phyloP scores from a whole-genome alignment of 2,329 filamentous ascomycete genomes.

The Gliomastix tumulicola region DNA sequence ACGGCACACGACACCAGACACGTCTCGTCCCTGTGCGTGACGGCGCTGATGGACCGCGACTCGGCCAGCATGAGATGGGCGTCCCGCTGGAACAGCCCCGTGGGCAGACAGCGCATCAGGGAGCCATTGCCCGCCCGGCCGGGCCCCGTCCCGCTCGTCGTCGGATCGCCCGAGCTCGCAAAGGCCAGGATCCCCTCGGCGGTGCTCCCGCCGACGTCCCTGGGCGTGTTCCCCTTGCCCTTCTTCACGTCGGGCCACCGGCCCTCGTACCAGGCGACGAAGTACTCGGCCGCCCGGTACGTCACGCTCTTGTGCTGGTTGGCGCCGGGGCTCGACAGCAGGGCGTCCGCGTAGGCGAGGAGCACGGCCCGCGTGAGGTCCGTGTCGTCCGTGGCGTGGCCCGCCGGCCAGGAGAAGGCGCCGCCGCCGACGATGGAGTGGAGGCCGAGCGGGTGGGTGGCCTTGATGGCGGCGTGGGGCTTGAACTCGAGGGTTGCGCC shows the following conservation, averaged over 20 bases:
- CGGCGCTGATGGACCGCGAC: conserved; percentile 25
- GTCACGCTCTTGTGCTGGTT: neutral
- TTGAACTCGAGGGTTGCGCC: conserved; percentile 37
- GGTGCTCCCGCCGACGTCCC: conserved; percentile 33
- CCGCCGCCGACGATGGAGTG: conserved; percentile 37
- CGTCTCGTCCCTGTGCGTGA: conserved; percentile 28
- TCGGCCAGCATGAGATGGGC: conserved; percentile 17
- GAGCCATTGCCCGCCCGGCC: conserved; percentile 35
- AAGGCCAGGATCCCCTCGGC: conserved; percentile 21
- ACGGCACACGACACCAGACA: conserved; percentile 28
- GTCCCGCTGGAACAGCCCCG: conserved; percentile 28
- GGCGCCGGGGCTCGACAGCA: neutral
- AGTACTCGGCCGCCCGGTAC: conserved; percentile 24
- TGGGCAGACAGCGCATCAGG: conserved; percentile 40
- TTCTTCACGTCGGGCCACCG: conserved; percentile 30
- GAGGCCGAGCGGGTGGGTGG: conserved; percentile 24
- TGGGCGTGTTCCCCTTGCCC: conserved; percentile 17
- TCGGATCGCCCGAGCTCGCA: conserved; percentile 15
- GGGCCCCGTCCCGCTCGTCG: conserved; percentile 24
- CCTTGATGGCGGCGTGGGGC: conserved; percentile 21
- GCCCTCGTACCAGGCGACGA: conserved; percentile 32
- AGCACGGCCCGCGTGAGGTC: conserved; percentile 38
- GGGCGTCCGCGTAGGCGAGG: conserved; percentile 28
- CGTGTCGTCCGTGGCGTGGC: conserved; percentile 40
- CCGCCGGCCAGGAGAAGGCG: conserved; percentile 29